phyloP scores from a whole-genome alignment of 257 asterid species.

The Apocynum venetum region DNA sequence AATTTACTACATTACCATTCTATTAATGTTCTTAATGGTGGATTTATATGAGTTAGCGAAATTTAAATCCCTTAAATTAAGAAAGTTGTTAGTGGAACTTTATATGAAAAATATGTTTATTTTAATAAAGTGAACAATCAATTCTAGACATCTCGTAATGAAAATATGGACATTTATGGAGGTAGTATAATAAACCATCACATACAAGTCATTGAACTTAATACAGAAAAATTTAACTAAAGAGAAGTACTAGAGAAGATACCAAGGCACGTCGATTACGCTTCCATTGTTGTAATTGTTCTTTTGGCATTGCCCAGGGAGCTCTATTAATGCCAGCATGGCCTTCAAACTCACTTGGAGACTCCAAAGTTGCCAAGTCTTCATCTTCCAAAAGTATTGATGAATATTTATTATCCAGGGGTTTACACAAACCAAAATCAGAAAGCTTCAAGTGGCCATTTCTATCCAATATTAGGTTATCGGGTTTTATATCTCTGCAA shows the following conservation, averaged over 20 bases:
- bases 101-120: too few relatives aligned
- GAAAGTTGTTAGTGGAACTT: too few relatives aligned
- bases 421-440: constrained; percentile 74
- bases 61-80: too few relatives aligned
- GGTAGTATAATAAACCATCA: not conserved
- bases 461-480: constrained; percentile 85
- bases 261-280: constrained; percentile 95
- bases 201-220: not conserved
- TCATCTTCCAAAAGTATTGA: constrained; percentile 77
- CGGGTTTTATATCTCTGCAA: constrained; percentile 93
- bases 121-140: too few relatives aligned
- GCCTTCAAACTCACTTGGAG: constrained; percentile 47
- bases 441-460: constrained; percentile 94
- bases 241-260: constrained; percentile 12
- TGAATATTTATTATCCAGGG: constrained; percentile 67
- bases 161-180: too few relatives aligned
- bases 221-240: not conserved
- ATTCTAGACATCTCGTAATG: too few relatives aligned
- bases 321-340: constrained; percentile 35
- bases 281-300: constrained; percentile 92
- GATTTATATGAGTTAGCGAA: too few relatives aligned
- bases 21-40: too few relatives aligned
- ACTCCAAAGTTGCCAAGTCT: constrained; percentile 49
- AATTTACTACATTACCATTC: too few relatives aligned
- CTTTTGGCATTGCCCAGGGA: constrained; percentile 97